phyloP scores from a whole-genome alignment of 148 eudicot species.

The Linanthus parryae region DNA sequence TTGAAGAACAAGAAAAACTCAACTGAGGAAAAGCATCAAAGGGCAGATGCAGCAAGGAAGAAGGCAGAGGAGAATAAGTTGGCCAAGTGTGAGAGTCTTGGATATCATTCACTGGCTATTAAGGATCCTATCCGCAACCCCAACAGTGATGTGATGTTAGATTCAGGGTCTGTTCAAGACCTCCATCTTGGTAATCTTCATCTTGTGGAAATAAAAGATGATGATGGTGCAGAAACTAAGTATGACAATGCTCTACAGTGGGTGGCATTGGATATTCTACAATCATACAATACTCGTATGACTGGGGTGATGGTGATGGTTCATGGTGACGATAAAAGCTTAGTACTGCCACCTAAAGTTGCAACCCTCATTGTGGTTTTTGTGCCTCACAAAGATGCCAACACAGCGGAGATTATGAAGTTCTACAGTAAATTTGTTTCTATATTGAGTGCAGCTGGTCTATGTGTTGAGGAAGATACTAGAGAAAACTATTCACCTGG shows the following conservation, averaged over 20 bases:
- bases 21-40: conserved; percentile 49
- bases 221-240: conserved; percentile 87
- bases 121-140: conserved; percentile 39
- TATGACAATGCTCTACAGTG: too few species aligned
- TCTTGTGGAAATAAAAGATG: conserved; percentile 64
- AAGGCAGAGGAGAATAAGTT: conserved; percentile 73
- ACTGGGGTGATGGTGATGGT: conserved; percentile 90
- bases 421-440: conserved; percentile 48
- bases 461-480: too few species aligned
- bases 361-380: conserved; percentile 69
- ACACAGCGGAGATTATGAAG: conserved; percentile 53
- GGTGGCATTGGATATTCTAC: conserved; percentile 91
- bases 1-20: conserved; percentile 41
- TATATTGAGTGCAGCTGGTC: conserved; percentile 28
- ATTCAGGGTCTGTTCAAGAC: conserved; percentile 71
- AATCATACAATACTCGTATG: conserved; percentile 80
- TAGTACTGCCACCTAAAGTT: conserved; percentile 85
- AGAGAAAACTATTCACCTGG: too few species aligned
- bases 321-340: too few species aligned
- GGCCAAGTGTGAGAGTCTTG: conserved; percentile 83
- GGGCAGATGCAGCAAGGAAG: conserved; percentile 64
- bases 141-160: conserved; percentile 43
- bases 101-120: conserved; percentile 66
- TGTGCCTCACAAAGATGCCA: conserved; percentile 79
- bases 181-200: conserved; percentile 94